Conservation (phyloP, 2,329 filamentous ascomycete species). For the Alternaria incomplexa region DNA sequence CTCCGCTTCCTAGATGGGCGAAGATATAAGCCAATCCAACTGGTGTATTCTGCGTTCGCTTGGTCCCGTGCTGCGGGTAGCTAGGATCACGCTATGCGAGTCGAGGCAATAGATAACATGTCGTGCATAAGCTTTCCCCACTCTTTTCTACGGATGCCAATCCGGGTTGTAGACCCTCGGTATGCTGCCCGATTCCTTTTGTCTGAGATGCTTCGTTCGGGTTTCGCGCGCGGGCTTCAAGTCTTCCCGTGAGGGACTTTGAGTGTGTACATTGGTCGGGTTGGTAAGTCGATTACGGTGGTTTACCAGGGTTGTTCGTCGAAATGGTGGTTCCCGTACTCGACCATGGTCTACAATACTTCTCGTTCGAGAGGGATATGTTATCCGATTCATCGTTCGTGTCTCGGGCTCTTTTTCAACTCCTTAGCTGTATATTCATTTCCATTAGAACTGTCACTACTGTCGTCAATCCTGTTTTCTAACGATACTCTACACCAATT, state of each 20-base stretch:
- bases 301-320: background rate
- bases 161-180: background rate
- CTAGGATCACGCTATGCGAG: conserved; percentile 4
- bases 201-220: rapidly evolving
- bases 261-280: background rate
- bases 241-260: background rate
- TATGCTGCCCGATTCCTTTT: background rate
- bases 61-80: background rate
- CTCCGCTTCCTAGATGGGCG: background rate
- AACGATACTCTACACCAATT: background rate
- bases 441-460: background rate
- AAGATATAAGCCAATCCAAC: background rate
- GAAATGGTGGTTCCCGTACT: background rate
- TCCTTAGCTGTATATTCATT: background rate
- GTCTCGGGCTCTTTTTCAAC: background rate
- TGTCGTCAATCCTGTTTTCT: background rate
- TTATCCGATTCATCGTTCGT: background rate
- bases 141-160: background rate
- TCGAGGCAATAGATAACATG: background rate
- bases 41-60: background rate
- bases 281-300: background rate
- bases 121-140: conserved; percentile 3
- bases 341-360: background rate
- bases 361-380: background rate
- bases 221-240: background rate